Conservation (phyloP, 495 filamentous ascomycete species). For the Talaromyces borbonicus region DNA sequence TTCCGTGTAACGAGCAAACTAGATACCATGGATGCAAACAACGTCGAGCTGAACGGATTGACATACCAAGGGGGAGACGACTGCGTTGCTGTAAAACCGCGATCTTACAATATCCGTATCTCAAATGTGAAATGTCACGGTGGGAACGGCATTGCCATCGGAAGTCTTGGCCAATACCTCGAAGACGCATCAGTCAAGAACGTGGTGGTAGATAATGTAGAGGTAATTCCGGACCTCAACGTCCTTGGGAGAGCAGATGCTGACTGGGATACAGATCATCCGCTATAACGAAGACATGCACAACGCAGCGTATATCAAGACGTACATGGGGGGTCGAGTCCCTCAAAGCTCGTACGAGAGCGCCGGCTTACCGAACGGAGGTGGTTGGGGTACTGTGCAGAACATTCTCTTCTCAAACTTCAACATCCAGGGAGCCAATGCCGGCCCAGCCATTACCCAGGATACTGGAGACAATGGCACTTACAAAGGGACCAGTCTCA, state of each 20-base stretch:
- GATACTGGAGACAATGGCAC: conserved; percentile 44
- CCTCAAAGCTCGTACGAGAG: conserved; percentile 38
- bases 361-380: conserved; percentile 36
- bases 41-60: conserved; percentile 43
- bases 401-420: conserved; percentile 49
- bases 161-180: conserved; percentile 46
- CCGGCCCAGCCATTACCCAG: conserved; percentile 34
- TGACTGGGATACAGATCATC: conserved; percentile 18
- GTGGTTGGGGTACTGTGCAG: conserved; percentile 41
- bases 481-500: conserved; percentile 36
- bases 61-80: conserved; percentile 51
- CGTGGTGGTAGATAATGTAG: conserved; percentile 35
- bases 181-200: conserved; percentile 44
- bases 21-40: conserved; percentile 47
- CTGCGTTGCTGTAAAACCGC: conserved; percentile 49
- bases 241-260: neutral
- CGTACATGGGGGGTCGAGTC: conserved; percentile 42
- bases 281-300: conserved; percentile 39
- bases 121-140: conserved; percentile 43
- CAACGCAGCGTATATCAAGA: conserved; percentile 48
- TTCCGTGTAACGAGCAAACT: neutral
- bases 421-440: conserved; percentile 31
- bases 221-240: conserved; percentile 10
- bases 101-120: conserved; percentile 41
- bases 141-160: conserved; percentile 49